Evolutionary conservation across 805 yeast genomes (phyloP).

Genomic region (Pichia occidentalis): DNA sequence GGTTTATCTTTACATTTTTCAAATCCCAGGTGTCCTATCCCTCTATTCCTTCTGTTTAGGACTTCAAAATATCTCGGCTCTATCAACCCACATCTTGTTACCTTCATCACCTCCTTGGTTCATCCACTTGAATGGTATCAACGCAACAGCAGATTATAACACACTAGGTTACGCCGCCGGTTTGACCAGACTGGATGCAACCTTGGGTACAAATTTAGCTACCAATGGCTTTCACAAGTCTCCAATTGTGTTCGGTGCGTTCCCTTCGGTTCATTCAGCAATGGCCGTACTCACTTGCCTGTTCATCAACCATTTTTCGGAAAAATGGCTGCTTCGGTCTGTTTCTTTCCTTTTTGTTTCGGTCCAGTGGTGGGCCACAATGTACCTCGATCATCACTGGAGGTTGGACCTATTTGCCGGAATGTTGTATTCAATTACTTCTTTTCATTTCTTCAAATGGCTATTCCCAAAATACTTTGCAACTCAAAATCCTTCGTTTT

Average conservation of each 20-base stretch:
- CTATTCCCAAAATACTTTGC: neutral
- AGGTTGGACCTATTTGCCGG: conserved; percentile 56
- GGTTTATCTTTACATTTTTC: conserved; percentile 58
- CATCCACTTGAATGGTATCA: conserved; percentile 51
- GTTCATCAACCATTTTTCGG: conserved; percentile 35
- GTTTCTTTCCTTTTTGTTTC: conserved; percentile 39
- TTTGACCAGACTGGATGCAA: conserved; percentile 55
- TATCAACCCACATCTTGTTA: conserved; percentile 50
- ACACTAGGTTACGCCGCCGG: conserved; percentile 72
- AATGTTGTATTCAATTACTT: conserved; percentile 41
- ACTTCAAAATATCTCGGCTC: conserved; percentile 52
- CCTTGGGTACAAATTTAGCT: conserved; percentile 53
- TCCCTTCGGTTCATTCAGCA: conserved; percentile 62
- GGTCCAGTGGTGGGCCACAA: conserved; percentile 70
- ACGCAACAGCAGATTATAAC: conserved; percentile 49
- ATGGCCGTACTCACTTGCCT: conserved; percentile 51
- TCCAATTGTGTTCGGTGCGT: conserved; percentile 73
- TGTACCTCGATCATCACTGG: conserved; percentile 70
- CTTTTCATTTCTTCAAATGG: conserved; percentile 34
- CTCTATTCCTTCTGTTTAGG: conserved; percentile 52
- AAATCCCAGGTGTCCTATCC: conserved; percentile 55
- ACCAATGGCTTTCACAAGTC: conserved; percentile 58
- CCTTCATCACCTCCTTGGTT: conserved; percentile 79
- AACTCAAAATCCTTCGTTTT: too few species aligned
- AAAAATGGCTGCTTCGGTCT: conserved; percentile 31